phyloP scores from a whole-genome alignment of 495 filamentous ascomycete genomes.

The Viridothelium virens region DNA sequence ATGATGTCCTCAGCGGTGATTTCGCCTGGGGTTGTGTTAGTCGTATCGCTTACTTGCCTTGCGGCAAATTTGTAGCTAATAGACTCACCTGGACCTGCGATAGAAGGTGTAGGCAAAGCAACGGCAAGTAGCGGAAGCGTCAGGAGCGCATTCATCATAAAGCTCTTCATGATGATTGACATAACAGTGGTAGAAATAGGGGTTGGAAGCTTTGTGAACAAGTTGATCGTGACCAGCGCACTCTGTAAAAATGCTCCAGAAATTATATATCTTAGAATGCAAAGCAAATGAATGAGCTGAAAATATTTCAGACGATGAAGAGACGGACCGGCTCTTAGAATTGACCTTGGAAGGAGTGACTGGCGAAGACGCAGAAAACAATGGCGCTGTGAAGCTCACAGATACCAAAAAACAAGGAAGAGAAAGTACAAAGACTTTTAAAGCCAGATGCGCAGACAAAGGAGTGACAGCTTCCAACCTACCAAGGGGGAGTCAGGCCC shows the following conservation, averaged over 20 bases:
- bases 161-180: not conserved
- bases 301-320: too few relatives aligned
- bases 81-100: not conserved
- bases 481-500: not conserved
- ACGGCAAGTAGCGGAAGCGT: not conserved
- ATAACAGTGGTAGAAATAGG: not conserved
- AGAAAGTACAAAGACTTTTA: not conserved
- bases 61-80: not conserved
- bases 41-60: not conserved
- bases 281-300: too few relatives aligned
- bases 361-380: not conserved
- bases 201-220: not conserved
- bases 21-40: not conserved
- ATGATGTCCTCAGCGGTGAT: constrained; percentile 41
- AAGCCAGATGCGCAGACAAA: not conserved
- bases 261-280: too few relatives aligned
- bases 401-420: not conserved
- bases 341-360: not conserved
- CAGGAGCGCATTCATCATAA: not conserved
- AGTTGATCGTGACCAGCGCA: not conserved
- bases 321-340: not conserved
- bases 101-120: not conserved
- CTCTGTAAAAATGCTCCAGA: too few relatives aligned
- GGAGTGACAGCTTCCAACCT: not conserved
- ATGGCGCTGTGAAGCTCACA: not conserved